phyloP scores from a whole-genome alignment of 495 filamentous ascomycete genomes.

The Tetracladium setigerum region DNA sequence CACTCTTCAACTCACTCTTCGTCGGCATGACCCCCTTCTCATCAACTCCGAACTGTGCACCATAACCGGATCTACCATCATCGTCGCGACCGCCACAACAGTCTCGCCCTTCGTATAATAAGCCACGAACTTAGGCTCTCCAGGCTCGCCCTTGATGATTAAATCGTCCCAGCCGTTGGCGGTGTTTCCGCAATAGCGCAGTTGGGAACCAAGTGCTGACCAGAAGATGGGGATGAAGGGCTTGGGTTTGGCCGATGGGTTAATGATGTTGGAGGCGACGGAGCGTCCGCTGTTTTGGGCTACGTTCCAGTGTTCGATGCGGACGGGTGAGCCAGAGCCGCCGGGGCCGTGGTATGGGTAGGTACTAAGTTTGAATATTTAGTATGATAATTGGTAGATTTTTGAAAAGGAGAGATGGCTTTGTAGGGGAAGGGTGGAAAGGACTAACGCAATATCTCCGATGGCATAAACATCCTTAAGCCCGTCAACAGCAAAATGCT shows the following conservation, averaged over 20 bases:
- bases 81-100: conserved; percentile 86
- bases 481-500: conserved; percentile 64
- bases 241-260: conserved; percentile 50
- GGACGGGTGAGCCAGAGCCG: conserved; percentile 53
- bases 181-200: conserved; percentile 89
- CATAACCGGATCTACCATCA: conserved; percentile 88
- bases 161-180: conserved; percentile 76
- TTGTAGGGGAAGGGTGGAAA: too few relatives aligned
- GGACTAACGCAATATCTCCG: conserved; percentile 69
- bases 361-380: conserved; percentile 40
- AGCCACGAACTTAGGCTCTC: conserved; percentile 77
- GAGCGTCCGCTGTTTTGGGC: conserved; percentile 84
- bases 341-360: conserved; percentile 91
- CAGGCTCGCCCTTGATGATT: conserved; percentile 65
- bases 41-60: conserved; percentile 77
- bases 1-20: conserved; percentile 67
- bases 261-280: conserved; percentile 66
- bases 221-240: conserved; percentile 92
- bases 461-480: conserved; percentile 83
- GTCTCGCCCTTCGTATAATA: conserved; percentile 83
- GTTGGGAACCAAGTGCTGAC: conserved; percentile 81
- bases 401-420: too few relatives aligned
- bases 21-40: conserved; percentile 73
- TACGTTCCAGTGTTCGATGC: conserved; percentile 98
- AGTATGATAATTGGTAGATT: too few relatives aligned